A percentile compares a stretch with the other conserved stretches of the same genome.
phyloP scores from a whole-genome alignment of 306 rosid genomes.

The Prunus persica region Prunus_persica_NCBIv2 NC_034010.1:2682501-2683000 shows the following conservation, averaged over 20 bases:
- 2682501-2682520: constrained; percentile 1
- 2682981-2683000: no score
- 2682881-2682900: background rate
- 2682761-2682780: background rate
- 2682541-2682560: constrained; percentile 16
- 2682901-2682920: background rate
- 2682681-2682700: constrained; percentile 4
- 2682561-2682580: background rate
- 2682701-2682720: background rate
- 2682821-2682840: background rate
- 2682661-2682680: background rate
- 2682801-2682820: background rate
- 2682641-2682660: background rate
- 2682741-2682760: background rate
- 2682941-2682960: no score
- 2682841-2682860: background rate
- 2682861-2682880: background rate
- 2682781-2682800: background rate
- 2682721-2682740: background rate
- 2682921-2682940: no score
- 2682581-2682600: background rate
- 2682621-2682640: constrained; percentile 2
- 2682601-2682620: constrained; percentile 4
- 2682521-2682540: constrained; percentile 17
- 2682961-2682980: no score